Evolutionary conservation across 192 early-diverging fungal species (phyloP).

Genomic region (Allomyces arbusculus): DNA sequence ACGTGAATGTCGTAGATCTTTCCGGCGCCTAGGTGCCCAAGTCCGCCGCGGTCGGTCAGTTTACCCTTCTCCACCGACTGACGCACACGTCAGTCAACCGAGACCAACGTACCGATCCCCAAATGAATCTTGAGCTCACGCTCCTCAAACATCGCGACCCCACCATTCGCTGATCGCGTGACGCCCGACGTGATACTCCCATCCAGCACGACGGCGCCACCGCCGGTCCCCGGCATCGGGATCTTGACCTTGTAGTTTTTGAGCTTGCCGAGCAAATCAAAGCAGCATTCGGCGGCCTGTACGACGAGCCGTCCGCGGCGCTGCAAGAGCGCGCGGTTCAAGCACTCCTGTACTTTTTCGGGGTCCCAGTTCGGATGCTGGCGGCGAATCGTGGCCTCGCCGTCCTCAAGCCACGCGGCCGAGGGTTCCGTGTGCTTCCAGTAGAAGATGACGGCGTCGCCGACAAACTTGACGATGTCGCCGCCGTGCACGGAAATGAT

Average conservation of each 20-base stretch:
- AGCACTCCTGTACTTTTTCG: no score
- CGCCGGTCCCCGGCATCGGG: neutral
- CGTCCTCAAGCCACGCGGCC: no score
- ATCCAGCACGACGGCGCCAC: no score
- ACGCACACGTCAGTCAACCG: no score
- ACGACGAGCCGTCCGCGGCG: neutral
- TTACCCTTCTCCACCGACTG: no score
- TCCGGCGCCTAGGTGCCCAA: constrained; percentile 11
- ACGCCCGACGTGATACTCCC: no score
- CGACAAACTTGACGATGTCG: constrained; percentile 34
- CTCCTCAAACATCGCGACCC: no score
- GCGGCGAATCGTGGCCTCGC: no score
- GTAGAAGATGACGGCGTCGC: constrained; percentile 32
- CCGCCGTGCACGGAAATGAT: constrained; percentile 22
- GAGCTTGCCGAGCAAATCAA: neutral
- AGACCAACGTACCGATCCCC: constrained; percentile 13
- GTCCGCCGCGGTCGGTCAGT: no score
- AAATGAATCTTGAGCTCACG: constrained; percentile 18
- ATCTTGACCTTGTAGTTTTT: neutral
- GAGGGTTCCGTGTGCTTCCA: constrained; percentile 12
- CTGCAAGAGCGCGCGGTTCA: neutral
- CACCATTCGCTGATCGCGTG: no score
- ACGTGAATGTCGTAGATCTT: constrained; percentile 24
- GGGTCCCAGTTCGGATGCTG: no score
- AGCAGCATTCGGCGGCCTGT: neutral